Conservation (phyloP, 352 stramenopile species). For the Phytopythium sindhum region DNA sequence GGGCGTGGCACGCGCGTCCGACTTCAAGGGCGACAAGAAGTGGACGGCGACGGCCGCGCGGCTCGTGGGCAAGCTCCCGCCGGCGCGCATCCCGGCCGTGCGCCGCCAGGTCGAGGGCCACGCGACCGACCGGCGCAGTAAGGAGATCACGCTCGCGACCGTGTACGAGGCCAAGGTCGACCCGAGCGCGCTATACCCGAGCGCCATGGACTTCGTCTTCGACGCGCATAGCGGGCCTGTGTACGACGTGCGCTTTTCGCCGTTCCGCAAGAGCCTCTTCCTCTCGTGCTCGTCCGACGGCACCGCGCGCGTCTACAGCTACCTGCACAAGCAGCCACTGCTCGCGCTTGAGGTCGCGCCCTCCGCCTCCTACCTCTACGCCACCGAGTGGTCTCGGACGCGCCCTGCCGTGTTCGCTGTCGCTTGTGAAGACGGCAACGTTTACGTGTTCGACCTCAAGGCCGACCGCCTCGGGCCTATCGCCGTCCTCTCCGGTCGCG, state of each 20-base stretch:
- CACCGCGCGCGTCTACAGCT: conserved; percentile 73
- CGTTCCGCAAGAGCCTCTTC: conserved; percentile 81
- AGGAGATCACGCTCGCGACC: conserved; percentile 61
- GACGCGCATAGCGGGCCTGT: conserved; percentile 71
- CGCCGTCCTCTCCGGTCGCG: conserved; percentile 37
- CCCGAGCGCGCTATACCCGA: conserved; percentile 49
- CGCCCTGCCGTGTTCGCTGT: conserved; percentile 73
- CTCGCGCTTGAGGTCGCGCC: conserved; percentile 63
- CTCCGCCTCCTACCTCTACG: conserved; percentile 70
- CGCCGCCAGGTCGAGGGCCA: conserved; percentile 66
- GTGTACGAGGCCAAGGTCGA: conserved; percentile 80
- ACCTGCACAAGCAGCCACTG: conserved; percentile 55
- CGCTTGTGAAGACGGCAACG: conserved; percentile 61
- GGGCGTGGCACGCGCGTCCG: conserved; percentile 39
- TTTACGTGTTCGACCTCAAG: conserved; percentile 80
- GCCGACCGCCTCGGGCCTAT: conserved; percentile 41
- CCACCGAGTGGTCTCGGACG: conserved; percentile 69
- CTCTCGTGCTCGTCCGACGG: conserved; percentile 78
- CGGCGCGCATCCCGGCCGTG: conserved; percentile 37
- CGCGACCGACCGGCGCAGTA: conserved; percentile 54
- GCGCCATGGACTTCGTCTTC: conserved; percentile 74
- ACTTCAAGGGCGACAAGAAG: conserved; percentile 79
- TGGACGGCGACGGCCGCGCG: conserved; percentile 67
- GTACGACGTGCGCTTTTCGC: conserved; percentile 77
- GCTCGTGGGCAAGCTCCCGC: conserved; percentile 55